A percentile compares a stretch with the other conserved stretches of the same genome.
These are phyloP conservation scores for Niveomyces coronatus DNA, from an alignment of 2,329 filamentous ascomycete species.

Conservation along the genomic window DNA sequence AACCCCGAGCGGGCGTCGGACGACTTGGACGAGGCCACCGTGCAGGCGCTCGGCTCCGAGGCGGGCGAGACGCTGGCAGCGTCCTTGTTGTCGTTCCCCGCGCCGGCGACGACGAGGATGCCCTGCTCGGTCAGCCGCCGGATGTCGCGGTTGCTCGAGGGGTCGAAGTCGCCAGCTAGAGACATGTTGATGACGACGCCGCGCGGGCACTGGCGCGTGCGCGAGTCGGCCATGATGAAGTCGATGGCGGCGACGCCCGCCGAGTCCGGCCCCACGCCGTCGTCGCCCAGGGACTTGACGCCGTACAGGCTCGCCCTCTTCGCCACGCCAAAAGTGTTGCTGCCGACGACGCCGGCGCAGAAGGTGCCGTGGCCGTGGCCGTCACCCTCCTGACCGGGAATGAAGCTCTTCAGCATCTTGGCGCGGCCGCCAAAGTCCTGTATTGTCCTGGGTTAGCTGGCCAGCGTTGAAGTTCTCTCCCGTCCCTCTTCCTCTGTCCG, in stretches of 20 bases:
- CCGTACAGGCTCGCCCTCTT: conserved; percentile 40
- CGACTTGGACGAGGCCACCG: conserved; percentile 38
- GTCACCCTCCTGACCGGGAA: conserved; percentile 30
- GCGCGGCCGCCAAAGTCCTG: conserved; percentile 38
- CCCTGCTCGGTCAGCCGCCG: conserved; percentile 60
- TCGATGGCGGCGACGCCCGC: conserved; percentile 38
- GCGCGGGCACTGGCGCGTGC: conserved; percentile 24
- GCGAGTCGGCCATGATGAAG: conserved; percentile 27
- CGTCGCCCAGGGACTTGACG: conserved; percentile 39
- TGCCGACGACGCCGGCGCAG: conserved; percentile 45
- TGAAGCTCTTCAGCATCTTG: conserved; percentile 32
- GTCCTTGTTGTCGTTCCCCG: conserved; percentile 36
- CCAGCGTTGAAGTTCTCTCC: no score
- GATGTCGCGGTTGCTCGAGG: conserved; percentile 75
- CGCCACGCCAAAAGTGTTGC: conserved; percentile 44
- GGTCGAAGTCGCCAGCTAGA: conserved; percentile 48
- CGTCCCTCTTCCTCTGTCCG: no score
- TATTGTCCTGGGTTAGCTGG: no score
- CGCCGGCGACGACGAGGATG: conserved; percentile 40
- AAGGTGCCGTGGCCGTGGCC: conserved; percentile 47
- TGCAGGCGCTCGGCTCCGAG: conserved; percentile 37
- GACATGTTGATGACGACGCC: conserved; percentile 40
- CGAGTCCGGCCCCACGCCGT: conserved; percentile 13
- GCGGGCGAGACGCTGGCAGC: conserved; percentile 36
- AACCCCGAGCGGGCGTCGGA: conserved; percentile 33